Conservation (phyloP, 2,329 filamentous ascomycete species). For the Aspergillus aculeatinus region DNA sequence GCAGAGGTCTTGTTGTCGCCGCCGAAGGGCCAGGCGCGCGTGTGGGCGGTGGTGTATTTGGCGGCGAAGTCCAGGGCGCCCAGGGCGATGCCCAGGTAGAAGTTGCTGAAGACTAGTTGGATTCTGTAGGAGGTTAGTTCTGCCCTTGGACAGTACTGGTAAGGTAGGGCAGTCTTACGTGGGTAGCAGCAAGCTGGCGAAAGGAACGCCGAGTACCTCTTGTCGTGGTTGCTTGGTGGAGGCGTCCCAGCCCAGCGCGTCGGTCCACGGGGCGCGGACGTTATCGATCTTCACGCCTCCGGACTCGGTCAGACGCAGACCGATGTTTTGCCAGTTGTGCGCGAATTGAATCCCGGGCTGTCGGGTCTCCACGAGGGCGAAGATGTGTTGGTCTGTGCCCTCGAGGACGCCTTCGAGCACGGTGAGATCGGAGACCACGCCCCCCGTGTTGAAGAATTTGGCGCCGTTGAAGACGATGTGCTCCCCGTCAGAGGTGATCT, state of each 20-base stretch:
- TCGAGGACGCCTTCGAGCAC: slow-evolving; percentile 64
- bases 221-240: slow-evolving; percentile 52
- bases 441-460: slow-evolving; percentile 68
- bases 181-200: slow-evolving; percentile 59
- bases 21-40: slow-evolving; percentile 64
- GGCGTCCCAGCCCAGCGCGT: slow-evolving; percentile 62
- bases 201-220: slow-evolving; percentile 53
- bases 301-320: slow-evolving; percentile 63
- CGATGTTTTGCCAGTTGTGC: slow-evolving; percentile 66
- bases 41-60: slow-evolving; percentile 57
- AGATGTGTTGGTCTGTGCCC: slow-evolving; percentile 61
- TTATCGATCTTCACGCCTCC: slow-evolving; percentile 62
- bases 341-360: slow-evolving; percentile 56
- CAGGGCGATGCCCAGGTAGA: slow-evolving; percentile 63
- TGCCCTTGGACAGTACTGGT: background rate
- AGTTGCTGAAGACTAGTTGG: slow-evolving; percentile 65
- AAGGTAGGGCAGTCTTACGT: slow-evolving; percentile 40
- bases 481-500: slow-evolving; percentile 56
- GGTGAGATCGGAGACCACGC: slow-evolving; percentile 64
- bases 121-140: slow-evolving; percentile 43
- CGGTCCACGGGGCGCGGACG: slow-evolving; percentile 57
- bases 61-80: slow-evolving; percentile 58
- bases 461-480: slow-evolving; percentile 60
- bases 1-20: slow-evolving; percentile 61
- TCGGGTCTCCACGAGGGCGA: slow-evolving; percentile 58